Evolutionary conservation across 1,284 basidiomycete genomes (phyloP).

Genomic region (Marasmius sp.): DNA sequence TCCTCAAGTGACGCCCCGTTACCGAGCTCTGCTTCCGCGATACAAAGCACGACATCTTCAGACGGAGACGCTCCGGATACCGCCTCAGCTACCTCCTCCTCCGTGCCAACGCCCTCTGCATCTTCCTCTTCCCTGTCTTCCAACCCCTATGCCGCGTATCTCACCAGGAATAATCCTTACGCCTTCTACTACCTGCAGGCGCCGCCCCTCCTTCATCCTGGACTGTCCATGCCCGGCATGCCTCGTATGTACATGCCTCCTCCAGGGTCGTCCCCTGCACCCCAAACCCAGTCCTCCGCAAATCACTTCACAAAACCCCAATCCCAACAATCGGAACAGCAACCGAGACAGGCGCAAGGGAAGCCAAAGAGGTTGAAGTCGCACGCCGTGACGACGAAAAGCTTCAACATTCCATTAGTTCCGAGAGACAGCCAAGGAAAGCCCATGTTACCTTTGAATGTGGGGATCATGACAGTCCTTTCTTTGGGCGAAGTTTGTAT

Average conservation of each 20-base stretch:
- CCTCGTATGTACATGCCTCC: background rate
- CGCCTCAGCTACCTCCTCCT: constrained; percentile 23
- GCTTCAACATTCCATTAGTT: constrained; percentile 70
- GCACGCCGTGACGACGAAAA: constrained; percentile 74
- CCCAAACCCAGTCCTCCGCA: background rate
- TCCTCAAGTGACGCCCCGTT: too few relatives aligned
- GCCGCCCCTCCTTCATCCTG: background rate
- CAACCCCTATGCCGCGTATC: constrained; percentile 1
- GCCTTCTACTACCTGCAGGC: background rate
- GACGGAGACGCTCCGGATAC: background rate
- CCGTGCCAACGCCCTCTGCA: constrained; percentile 6
- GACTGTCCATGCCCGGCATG: background rate
- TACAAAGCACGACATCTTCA: background rate
- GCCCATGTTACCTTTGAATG: constrained; percentile 71
- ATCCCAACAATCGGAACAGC: background rate
- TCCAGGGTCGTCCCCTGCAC: background rate
- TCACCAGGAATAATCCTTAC: background rate
- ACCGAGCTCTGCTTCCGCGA: background rate
- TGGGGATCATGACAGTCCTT: constrained; percentile 80
- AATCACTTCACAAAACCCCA: background rate
- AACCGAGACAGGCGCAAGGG: constrained; percentile 25
- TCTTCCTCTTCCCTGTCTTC: background rate
- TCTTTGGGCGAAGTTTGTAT: constrained; percentile 71
- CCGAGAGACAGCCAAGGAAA: constrained; percentile 67
- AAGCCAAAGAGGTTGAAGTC: constrained; percentile 76